phyloP scores from a whole-genome alignment of 1,284 basidiomycete species.

The Cutaneotrichosporon sp. region DNA sequence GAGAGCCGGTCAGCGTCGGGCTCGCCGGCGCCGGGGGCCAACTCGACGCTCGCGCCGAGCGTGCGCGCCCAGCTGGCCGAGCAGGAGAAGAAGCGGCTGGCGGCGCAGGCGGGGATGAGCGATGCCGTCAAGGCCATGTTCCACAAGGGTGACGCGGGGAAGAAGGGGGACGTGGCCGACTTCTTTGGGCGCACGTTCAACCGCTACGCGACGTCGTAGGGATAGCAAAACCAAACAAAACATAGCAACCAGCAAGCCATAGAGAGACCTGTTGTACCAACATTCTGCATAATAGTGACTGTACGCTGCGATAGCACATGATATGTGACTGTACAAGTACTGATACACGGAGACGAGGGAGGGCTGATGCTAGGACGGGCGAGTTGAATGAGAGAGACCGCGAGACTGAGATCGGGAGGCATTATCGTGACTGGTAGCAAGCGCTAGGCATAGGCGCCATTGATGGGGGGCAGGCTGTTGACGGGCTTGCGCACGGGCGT shows the following conservation, averaged over 20 bases:
- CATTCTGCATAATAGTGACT: constrained; percentile 3
- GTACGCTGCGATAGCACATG: not conserved
- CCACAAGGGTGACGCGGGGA: constrained; percentile 32
- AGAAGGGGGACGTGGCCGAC: constrained; percentile 39
- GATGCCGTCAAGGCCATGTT: constrained; percentile 54
- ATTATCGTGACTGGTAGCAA: no score
- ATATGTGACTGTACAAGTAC: not conserved
- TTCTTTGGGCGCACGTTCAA: constrained; percentile 55
- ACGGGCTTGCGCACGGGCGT: no score
- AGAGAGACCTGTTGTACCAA: constrained; percentile 12
- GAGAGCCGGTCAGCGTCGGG: constrained; percentile 20
- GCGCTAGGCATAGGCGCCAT: no score
- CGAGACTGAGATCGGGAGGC: no score
- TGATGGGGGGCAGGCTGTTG: no score
- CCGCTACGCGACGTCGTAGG: constrained; percentile 19
- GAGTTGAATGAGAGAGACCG: no score
- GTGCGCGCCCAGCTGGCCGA: constrained; percentile 51
- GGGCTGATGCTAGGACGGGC: no score
- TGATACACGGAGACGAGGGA: no score
- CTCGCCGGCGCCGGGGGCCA: constrained; percentile 9
- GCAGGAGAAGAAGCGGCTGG: constrained; percentile 50
- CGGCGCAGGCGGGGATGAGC: constrained; percentile 51
- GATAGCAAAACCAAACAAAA: no score
- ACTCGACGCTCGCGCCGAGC: constrained; percentile 25
- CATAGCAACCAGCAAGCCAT: no score